Percentiles rank a stretch among this genome's conserved stretches.
These are phyloP conservation scores for Penicillium manginii DNA, from an alignment of 495 filamentous ascomycete genomes.

Conservation along the genomic window DNA sequence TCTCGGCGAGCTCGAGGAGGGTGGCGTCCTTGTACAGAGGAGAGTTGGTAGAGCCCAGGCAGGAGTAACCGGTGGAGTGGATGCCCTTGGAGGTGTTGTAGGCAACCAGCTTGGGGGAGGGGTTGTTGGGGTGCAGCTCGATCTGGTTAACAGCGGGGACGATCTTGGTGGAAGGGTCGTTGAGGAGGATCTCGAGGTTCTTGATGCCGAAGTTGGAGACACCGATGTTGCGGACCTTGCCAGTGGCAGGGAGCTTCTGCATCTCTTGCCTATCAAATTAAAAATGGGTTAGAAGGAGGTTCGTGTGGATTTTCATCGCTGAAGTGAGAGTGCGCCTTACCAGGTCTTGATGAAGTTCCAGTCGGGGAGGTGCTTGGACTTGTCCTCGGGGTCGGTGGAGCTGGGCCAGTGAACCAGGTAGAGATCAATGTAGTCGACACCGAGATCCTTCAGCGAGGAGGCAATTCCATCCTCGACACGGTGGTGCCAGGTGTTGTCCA, in stretches of 20 bases:
- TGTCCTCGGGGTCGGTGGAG: slow-evolving; percentile 60
- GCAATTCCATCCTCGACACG: slow-evolving; percentile 70
- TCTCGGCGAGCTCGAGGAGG: slow-evolving; percentile 62
- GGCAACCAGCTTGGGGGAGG: slow-evolving; percentile 76
- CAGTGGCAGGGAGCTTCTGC: slow-evolving; percentile 78
- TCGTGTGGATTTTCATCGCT: neutral
- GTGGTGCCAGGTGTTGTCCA: slow-evolving; percentile 82
- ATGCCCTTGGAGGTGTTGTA: slow-evolving; percentile 72
- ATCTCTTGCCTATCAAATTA: slow-evolving; percentile 60
- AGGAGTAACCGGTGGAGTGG: slow-evolving; percentile 69
- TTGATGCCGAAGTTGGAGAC: slow-evolving; percentile 66
- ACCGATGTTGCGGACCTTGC: slow-evolving; percentile 76
- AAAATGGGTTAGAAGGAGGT: slow-evolving; percentile 3
- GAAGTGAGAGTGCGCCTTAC: slow-evolving; percentile 31
- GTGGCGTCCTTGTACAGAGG: slow-evolving; percentile 61
- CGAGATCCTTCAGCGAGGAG: slow-evolving; percentile 69
- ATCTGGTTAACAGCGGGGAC: slow-evolving; percentile 89
- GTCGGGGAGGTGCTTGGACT: slow-evolving; percentile 61
- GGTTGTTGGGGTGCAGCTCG: slow-evolving; percentile 85
- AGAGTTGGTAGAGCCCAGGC: slow-evolving; percentile 63
- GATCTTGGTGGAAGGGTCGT: slow-evolving; percentile 59
- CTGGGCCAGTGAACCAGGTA: slow-evolving; percentile 88
- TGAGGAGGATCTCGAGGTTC: slow-evolving; percentile 61
- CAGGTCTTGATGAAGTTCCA: slow-evolving; percentile 86
- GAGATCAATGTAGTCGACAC: slow-evolving; percentile 78